Conservation (phyloP, 176 grass and related monocot genomes). For the Olyra latifolia region DNA sequence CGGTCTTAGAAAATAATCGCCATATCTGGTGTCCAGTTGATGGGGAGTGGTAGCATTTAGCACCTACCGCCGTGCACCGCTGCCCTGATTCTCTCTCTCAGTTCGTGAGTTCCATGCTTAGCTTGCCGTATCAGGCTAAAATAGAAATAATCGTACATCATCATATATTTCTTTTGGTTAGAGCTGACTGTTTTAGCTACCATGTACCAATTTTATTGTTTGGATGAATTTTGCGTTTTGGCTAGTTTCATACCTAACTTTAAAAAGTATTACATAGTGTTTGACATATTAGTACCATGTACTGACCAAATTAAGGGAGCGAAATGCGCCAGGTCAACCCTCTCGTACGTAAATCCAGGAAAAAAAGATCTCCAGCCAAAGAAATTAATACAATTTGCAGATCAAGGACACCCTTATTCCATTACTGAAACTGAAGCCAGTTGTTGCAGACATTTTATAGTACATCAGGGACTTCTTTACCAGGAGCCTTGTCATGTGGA, state of each 20-base stretch:
- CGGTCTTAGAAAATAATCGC: neutral
- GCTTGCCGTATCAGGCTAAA: neutral
- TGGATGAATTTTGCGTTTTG: neutral
- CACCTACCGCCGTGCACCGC: neutral
- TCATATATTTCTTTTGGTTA: neutral
- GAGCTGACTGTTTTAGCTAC: neutral
- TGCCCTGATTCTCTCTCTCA: no score
- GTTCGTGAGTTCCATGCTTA: no score
- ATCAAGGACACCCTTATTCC: neutral
- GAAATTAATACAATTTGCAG: conserved; percentile 6
- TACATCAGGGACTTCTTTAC: neutral
- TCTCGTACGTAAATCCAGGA: neutral
- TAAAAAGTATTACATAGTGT: neutral
- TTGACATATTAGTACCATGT: neutral
- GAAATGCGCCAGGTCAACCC: conserved; percentile 16
- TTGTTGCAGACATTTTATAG: neutral
- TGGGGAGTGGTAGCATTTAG: neutral
- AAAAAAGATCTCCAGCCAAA: neutral
- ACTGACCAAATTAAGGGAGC: neutral
- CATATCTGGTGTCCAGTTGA: conserved; percentile 4
- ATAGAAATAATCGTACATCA: neutral
- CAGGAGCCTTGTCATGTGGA: neutral
- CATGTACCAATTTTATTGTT: neutral
- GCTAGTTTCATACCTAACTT: neutral
- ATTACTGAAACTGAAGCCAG: neutral